Base-by-base conservation (phyloP, 2,329 filamentous ascomycete genomes). In the Sarocladium strictum region DNA sequence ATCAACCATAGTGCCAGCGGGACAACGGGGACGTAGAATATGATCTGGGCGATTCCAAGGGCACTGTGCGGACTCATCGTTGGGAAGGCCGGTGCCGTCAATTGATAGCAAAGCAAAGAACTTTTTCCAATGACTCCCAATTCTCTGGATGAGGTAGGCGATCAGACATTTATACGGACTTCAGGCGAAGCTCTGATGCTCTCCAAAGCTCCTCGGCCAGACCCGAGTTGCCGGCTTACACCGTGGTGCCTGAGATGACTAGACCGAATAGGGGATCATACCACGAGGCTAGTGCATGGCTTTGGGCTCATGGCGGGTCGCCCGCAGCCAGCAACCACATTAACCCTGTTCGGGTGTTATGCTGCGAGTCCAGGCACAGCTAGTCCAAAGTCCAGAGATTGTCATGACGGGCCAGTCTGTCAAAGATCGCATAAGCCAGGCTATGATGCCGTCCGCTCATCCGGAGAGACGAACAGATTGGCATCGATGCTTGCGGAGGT, bases 21-120 rank as follows among this genome's bases (percentile, higher is more conserved):
- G 21, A 65, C 57, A 35, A 64, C 56, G 37, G 64, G 64, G 1
- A 58, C 55, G 54, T 66, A 65, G 43, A 64, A 63, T 53, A 64
- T 55, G 49, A 58, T 58, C 52, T 65, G 64, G 52, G 59, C 59
- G 43, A 66, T 62, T 53, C 60, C 63, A 55, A 60, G 51, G 1
- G 59, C 58, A 2, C 53, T 59, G 51, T 66, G 64, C 1, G 61
- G 45, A 50, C 58, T 56, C 56, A 62, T 54, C 57, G 5, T 49
- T 4, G 17, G 26, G 41, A 7, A 40, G 6, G 10, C 17, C 17
- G 17, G 17, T n/a, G n/a, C n/a, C n/a, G n/a, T n/a, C n/a, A n/a
- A n/a, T n/a, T n/a, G n/a, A n/a, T n/a, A n/a, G n/a, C n/a, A n/a
- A 40, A 24, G 32, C 47, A 3, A 38, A 56, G n/a, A 17, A 6